Base-by-base conservation (phyloP, 306 rosid genomes). In the Prunus mume region DNA sequence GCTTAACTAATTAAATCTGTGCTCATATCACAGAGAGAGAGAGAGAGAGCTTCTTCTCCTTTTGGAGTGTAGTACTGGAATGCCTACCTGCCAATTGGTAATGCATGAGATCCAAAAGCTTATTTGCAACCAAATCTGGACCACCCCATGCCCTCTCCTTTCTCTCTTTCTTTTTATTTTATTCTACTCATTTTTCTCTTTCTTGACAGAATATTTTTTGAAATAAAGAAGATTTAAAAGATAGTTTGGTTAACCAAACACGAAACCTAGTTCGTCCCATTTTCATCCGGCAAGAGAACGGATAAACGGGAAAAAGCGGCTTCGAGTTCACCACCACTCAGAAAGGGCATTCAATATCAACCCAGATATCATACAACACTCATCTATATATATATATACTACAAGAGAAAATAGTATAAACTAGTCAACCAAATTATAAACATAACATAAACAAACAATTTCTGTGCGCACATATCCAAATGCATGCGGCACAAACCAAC, bases 261-360 rank as follows among this genome's bases (percentile, higher is more conserved):
- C 89, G 96, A 84, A 88, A 90, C 85, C 91, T 82, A 71, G 57
- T 45, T 86, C 80, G 73, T 38, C 43, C 43, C 43, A 81, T 72
- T 81, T 88, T 65, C 76, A 85, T 87, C 96, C 88, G 91, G 93
- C 93, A 89, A 85, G 91, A 68, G 69, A 86, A 83, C 92, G 87
- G 90, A 85, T 83, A 90, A 88, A 73, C 88, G 70, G 96, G 90
- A 76, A 83, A 91, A 89, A 84, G 90, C 61, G 76, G 83, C 88
- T 88, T 88, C 90, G 92, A 93, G 91, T 87, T 86, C 93, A 82
- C 77, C 85, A 84, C 90, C 90, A 80, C 73, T 83, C 79, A 86
- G 86, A 88, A 88, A 87, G 90, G 75, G 78, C 75, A 76, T 74
- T 86, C 72, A 83, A 72, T 69, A 77, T 74, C 67, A 83, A 75